These are phyloP conservation scores for Trametopsis cervina DNA, from an alignment of 768 basidiomycete genomes.

Conservation along the genomic window DNA sequence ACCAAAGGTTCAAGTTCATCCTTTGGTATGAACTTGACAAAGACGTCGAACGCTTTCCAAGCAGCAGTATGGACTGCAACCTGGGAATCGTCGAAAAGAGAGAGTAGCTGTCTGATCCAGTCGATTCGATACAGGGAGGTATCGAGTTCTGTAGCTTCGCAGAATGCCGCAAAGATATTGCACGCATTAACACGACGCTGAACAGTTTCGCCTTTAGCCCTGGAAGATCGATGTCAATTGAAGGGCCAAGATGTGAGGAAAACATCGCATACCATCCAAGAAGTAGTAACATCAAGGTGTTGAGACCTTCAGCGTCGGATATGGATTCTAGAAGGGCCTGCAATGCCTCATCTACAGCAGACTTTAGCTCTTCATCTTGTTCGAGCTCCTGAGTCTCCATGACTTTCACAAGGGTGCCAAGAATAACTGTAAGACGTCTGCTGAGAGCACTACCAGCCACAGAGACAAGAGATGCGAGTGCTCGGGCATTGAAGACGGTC, in stretches of 20 bases:
- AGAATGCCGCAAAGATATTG: slow-evolving; percentile 74
- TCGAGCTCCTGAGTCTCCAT: slow-evolving; percentile 51
- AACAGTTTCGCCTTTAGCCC: slow-evolving; percentile 74
- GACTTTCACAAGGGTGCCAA: slow-evolving; percentile 74
- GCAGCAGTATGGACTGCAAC: slow-evolving; percentile 76
- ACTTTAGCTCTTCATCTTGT: slow-evolving; percentile 58
- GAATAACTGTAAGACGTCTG: slow-evolving; percentile 69
- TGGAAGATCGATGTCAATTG: slow-evolving; percentile 22
- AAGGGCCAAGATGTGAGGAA: neutral
- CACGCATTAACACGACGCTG: slow-evolving; percentile 73
- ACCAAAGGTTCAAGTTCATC: slow-evolving; percentile 90
- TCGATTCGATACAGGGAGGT: slow-evolving; percentile 82
- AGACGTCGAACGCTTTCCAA: slow-evolving; percentile 74
- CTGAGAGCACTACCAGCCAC: slow-evolving; percentile 91
- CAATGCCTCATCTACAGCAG: slow-evolving; percentile 70
- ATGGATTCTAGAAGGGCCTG: slow-evolving; percentile 73
- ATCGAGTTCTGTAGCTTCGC: slow-evolving; percentile 77
- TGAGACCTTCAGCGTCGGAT: slow-evolving; percentile 79
- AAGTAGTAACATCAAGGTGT: slow-evolving; percentile 82
- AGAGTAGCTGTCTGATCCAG: slow-evolving; percentile 88
- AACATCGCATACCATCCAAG: slow-evolving; percentile 67
- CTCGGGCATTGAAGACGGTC: slow-evolving; percentile 91
- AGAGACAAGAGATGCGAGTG: slow-evolving; percentile 83
- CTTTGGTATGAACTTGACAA: slow-evolving; percentile 87
- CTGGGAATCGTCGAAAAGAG: slow-evolving; percentile 72